Base-by-base conservation (phyloP, 2,329 filamentous ascomycete species). In the Fusarium oxysporum region DNA sequence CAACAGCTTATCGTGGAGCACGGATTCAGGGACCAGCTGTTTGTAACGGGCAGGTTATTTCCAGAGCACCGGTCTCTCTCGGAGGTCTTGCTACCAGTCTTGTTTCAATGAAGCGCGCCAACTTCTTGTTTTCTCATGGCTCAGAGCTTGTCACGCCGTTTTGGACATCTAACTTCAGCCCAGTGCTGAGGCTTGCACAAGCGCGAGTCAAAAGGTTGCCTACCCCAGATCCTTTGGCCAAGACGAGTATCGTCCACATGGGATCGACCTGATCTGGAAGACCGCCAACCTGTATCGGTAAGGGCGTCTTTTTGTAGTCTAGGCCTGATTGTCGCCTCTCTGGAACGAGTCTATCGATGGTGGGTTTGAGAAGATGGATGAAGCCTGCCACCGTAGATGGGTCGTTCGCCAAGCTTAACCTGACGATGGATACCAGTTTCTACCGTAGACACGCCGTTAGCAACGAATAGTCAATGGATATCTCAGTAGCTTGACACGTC, bases 211-310 rank as follows among this genome's bases (percentile, higher is more conserved):
- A 62, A 73, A 58, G 25, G 38, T 35, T 48, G 56, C 32, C 56
- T 73, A 72, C 71, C 71, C 71, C 71, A 72, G 71, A 74, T 66
- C 57, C 44, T 48, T 35, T 47, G 43, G 44, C 71, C 65, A 47
- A 48, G 48, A 62, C 51, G 50, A 65, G 64, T 40, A 61, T 35
- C 40, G 30, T 41, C 21, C 43, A 45, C 41, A 68, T 66, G 45
- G 47, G 23, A 51, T 66, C 57, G 58, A 23, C 59, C 53, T 63
- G 70, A 73, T 73, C 50, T 73, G 51, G 62, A 47, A 71, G 37
- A 59, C 67, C 37, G 59, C 33, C 48, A 62, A 53, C 43, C 71
- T 60, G 37, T 60, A 59, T 55, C 44, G 64, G 56, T 43, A 57
- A 58, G 38, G 41, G 37, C 58, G 38, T 51, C 60, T 72, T 60